Conservation (phyloP, 1,284 basidiomycete genomes). For the Trametes polyzona region DNA sequence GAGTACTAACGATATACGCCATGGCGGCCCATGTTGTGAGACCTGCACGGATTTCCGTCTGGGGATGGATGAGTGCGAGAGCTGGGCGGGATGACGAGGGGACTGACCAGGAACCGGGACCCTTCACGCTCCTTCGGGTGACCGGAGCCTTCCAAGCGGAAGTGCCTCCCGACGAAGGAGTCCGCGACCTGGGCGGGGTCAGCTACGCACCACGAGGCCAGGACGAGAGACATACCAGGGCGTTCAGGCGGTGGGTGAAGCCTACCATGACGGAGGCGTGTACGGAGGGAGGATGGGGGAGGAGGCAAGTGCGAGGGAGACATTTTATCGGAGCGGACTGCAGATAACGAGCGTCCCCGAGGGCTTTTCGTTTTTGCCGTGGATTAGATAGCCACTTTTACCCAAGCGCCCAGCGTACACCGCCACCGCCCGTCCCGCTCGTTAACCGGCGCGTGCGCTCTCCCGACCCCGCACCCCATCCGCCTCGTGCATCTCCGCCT, state of each 20-base stretch:
- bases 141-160: slow-evolving; percentile 84
- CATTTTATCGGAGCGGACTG: slow-evolving; percentile 4
- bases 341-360: background rate
- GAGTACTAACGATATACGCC: slow-evolving; percentile 62
- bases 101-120: slow-evolving; percentile 72
- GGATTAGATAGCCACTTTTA: slow-evolving; percentile 1
- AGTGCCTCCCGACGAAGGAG: slow-evolving; percentile 78
- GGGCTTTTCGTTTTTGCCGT: background rate
- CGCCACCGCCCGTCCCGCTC: no score
- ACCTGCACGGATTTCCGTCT: slow-evolving; percentile 84
- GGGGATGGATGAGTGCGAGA: background rate
- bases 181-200: slow-evolving; percentile 59
- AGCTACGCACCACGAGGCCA: background rate
- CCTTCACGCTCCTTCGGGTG: slow-evolving; percentile 75
- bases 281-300: slow-evolving; percentile 16
- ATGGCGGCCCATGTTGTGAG: slow-evolving; percentile 81
- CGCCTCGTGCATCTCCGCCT: no score
- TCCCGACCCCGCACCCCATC: no score
- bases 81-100: background rate
- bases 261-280: slow-evolving; percentile 29
- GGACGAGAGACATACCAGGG: slow-evolving; percentile 25
- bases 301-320: background rate
- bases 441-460: no score
- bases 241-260: slow-evolving; percentile 34
- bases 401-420: background rate